These are phyloP conservation scores for Coemansia javaensis DNA, from an alignment of 192 early-diverging fungal species.

Conservation along the genomic window DNA sequence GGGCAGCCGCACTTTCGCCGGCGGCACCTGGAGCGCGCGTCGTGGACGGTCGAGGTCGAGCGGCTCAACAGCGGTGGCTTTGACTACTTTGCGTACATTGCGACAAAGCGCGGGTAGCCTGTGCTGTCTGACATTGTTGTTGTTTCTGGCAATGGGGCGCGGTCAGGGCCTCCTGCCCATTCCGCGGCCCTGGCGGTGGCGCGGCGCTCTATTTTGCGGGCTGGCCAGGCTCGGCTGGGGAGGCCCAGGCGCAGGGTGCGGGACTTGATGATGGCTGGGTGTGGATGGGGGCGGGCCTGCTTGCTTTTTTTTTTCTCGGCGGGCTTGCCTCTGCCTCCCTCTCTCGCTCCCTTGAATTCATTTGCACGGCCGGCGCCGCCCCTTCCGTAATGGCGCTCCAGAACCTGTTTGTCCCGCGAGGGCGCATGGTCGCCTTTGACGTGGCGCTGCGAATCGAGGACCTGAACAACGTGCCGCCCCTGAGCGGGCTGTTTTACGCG, in stretches of 20 bases:
- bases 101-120: constrained; percentile 45
- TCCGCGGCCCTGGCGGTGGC: no score
- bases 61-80: constrained; percentile 69
- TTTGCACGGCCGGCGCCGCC: not conserved
- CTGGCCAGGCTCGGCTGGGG: no score
- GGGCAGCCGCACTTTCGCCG: constrained; percentile 87
- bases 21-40: constrained; percentile 62
- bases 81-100: constrained; percentile 73
- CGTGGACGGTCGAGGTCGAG: constrained; percentile 62
- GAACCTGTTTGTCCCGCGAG: constrained; percentile 65
- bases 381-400: constrained; percentile 43
- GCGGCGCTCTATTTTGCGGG: no score
- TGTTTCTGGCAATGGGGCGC: no score
- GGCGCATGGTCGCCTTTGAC: constrained; percentile 65
- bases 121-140: not conserved
- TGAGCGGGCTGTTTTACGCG: constrained; percentile 72
- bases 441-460: constrained; percentile 64
- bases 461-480: constrained; percentile 75
- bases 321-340: not conserved
- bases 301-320: not conserved
- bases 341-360: not conserved
- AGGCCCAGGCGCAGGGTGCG: no score
- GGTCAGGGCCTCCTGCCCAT: no score
- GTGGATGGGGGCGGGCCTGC: no score
- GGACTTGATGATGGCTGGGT: no score